Evolutionary conservation across 2,329 filamentous ascomycete genomes (phyloP), one percentile per base, ranked within the genome.

Genomic region (Sclerotinia glacialis): DNA sequence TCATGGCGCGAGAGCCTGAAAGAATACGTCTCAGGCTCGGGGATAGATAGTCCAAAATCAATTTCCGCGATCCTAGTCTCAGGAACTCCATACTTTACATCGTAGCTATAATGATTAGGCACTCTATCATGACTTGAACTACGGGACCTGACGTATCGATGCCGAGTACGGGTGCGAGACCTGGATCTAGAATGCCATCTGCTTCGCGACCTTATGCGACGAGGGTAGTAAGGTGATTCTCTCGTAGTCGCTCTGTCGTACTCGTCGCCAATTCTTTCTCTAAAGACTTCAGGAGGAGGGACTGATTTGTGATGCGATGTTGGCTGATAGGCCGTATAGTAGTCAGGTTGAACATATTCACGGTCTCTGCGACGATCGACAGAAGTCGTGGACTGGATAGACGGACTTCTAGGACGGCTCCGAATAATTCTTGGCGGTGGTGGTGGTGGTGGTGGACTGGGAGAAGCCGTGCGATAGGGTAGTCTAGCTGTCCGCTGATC

Each of bases 1-100:
- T 47, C 9, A 40, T 28, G 59, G 37, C 59, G 59, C n/a, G 59
- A 62, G 40, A 62, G 59, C 5, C 46, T 40, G 46, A 62, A 62
- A 23, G 34, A 52, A 52, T 62, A 62, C 11, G 46, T 49, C 14
- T 40, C 59, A 61, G n/a, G 34, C n/a, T 28, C 59, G 16, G 31
- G 59, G 0, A 50, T 18, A 8, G 46, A 40, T 21, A 7, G 40
- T 26, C 34, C 44, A 37, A 49, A 21, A 40, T 62, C 46, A 21
- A 37, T 28, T 40, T 37, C 59, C 11, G 26, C 42, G 12, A 21
- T 26, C n/a, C 23, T 40, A 34, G 12, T 52, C 46, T 21, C 46
- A 9, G 6, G 44, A 5, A 18, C 31, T 28, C 46, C 46, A 52
- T 62, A 28, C 14, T n/a, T 49, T 21, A 5, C 31, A 26, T 40